Base-by-base conservation (phyloP, 2,329 filamentous ascomycete species). In the Scleromitrula shiraiana region DNA sequence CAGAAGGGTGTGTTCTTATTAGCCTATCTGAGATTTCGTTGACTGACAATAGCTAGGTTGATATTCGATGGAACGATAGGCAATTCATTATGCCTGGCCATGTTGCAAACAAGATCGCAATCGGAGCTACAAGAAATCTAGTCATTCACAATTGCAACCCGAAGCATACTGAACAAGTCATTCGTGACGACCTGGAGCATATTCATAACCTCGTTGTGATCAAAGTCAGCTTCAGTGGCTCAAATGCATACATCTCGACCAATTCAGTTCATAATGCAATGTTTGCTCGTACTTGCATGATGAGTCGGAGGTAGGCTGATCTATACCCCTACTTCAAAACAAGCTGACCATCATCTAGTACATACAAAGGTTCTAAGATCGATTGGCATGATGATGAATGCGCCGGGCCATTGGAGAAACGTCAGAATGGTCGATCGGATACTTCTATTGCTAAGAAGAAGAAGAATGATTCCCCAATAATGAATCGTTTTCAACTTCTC, bases 171-270 rank as follows among this genome's bases (percentile, higher is more conserved):
- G 82, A 82, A 55, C 67, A 76, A 7, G 66, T 68, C 14, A 79
- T 94, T 53, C 79, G 83, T 9, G 74, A 82, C 4, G 85, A 94
- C 57, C 72, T 93, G 30, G 83, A 89, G 20, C 88, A 94, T 62
- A 91, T 94, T 51, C 82, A 91, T 68, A 86, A 87, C 53, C 72
- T 94, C 1, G 70, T 83, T 19, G 76, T 94, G 9, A 72, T 93
- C 58, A 76, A 76, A 36, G 68, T 93, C 37, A 66, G 68, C 7
- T 83, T 85, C 63, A 65, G 67, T 2, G 69, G 72, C 15, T 72
- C 72, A 4, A 77, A 80, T 63, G 83, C 77, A 50, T 78, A 78
- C 63, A 79, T 94, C 54, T 81, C 77, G 47, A 87, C 83, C 7
- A 94, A 90, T 64, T 88, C 86, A 0, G 75, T 94, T 8, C 76